Conservation (phyloP, 1,284 basidiomycete genomes). For the Fomes fomentarius region DNA sequence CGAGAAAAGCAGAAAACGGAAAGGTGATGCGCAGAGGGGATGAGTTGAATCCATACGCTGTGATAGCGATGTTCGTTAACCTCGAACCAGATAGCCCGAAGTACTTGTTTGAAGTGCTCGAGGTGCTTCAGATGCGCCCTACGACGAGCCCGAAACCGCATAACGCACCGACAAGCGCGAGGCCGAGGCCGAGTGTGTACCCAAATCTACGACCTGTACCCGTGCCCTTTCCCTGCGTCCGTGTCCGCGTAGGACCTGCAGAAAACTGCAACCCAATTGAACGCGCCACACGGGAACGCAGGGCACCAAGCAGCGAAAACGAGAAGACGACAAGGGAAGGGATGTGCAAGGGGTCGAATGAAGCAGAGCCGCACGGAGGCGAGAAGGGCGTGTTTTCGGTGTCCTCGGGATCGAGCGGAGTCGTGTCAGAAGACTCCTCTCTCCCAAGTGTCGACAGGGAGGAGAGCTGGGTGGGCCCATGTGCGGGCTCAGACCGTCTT, state of each 20-base stretch:
- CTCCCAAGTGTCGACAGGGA: not conserved
- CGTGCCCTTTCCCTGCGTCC: not conserved
- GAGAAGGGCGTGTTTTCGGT: constrained; percentile 11
- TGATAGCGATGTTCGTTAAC: no score
- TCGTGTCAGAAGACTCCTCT: not conserved
- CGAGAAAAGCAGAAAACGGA: not conserved
- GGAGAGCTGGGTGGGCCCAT: constrained; percentile 6
- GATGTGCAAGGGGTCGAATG: constrained; percentile 52
- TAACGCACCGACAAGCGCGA: constrained; percentile 36
- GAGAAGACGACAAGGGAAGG: constrained; percentile 50
- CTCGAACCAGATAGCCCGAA: no score
- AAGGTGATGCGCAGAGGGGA: not conserved
- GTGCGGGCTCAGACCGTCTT: constrained; percentile 11
- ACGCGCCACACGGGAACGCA: constrained; percentile 28
- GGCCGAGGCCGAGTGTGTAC: constrained; percentile 29
- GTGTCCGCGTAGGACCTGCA: not conserved
- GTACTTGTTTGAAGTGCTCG: no score
- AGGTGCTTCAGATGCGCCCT: constrained; percentile 10
- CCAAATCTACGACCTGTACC: constrained; percentile 18
- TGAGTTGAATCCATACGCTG: no score
- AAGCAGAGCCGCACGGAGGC: constrained; percentile 22
- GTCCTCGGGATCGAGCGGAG: not conserved
- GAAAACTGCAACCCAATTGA: constrained; percentile 8
- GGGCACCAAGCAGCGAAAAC: constrained; percentile 45
- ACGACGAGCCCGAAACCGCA: constrained; percentile 37